Conservation (phyloP, 371 early-diverging fungal genomes). For the Mortierella sp. region DNA sequence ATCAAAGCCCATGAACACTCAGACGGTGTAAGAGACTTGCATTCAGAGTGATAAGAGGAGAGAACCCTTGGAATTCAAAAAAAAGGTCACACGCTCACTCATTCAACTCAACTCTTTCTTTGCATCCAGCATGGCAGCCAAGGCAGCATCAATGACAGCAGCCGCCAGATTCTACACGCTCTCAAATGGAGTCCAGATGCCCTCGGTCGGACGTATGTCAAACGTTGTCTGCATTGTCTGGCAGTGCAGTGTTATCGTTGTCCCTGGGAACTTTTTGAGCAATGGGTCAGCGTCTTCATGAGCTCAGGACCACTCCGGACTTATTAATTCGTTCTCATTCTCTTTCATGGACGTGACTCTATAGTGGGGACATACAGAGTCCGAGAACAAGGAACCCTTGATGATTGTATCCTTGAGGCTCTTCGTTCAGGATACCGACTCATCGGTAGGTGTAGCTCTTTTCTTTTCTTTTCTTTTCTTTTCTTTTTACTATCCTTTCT, state of each 20-base stretch:
- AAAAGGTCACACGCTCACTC: too few species aligned
- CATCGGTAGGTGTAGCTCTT: constrained; percentile 62
- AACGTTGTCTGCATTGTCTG: too few species aligned
- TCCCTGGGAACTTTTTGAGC: too few species aligned
- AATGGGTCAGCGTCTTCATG: too few species aligned
- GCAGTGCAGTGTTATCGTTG: too few species aligned
- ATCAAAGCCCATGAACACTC: too few species aligned
- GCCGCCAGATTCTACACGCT: constrained; percentile 43
- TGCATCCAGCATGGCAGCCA: too few species aligned
- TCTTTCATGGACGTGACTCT: not conserved
- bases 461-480: not conserved
- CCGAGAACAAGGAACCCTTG: constrained; percentile 57
- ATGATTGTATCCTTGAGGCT: constrained; percentile 64
- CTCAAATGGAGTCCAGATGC: constrained; percentile 64
- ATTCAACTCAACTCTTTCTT: too few species aligned
- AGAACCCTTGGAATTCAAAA: too few species aligned
- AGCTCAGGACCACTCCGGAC: not conserved
- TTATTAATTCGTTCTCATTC: not conserved
- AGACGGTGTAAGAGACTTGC: too few species aligned
- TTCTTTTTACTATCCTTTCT: not conserved
- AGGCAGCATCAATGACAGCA: not conserved
- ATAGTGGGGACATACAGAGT: constrained; percentile 82
- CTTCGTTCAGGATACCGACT: constrained; percentile 73
- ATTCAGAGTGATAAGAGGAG: too few species aligned
- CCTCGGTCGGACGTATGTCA: constrained; percentile 59